Base-by-base conservation (phyloP, 2,329 filamentous ascomycete genomes). In the Neodidymelliopsis sp. region DNA sequence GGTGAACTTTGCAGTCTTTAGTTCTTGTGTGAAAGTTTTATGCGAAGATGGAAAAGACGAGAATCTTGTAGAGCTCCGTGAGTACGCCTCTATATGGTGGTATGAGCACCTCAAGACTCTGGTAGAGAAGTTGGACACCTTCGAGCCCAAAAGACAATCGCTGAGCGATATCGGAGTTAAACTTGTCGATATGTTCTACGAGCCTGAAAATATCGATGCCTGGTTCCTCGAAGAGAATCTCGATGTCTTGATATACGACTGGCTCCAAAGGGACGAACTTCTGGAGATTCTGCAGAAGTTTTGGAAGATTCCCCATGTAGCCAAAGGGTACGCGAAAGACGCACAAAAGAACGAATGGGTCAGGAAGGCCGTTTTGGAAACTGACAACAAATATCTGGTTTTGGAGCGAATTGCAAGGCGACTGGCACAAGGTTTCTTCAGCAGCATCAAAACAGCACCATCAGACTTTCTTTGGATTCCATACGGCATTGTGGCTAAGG, bases 241-340 rank as follows among this genome's bases (percentile, higher is more conserved):
- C 22, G 4, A 7, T 24, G 28, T 28, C 8, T 6, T 39, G 13
- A 50, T 25, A 19, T n/a, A 24, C 6, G 52, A 55, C 8, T 52
- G 35, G 12, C 15, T 47, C 2, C 20, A 24, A 4, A 2, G 10
- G 16, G 44, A 54, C 9, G 28, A 22, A 0, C 46, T 42, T n/a
- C 4, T 57, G 2, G 48, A 52, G 4, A n/a, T 51, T 9, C 19
- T 54, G 16, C 2, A 33, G 23, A 52, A 38, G 27, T 31, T 54
- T 13, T 24, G 41, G 37, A 44, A 48, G 10, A 54, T 53, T 18
- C 27, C 54, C 7, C 50, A 59, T 25, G 50, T 45, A 7, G 35
- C 44, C 16, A 48, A 38, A 44, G 54, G 54, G 8, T 53, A 44
- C 15, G 23, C 40, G 8, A 40, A 41, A 16, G 29, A 49, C 22